Conservation (phyloP, 345 rosid species). For the Cardamine chenopodiifolia region DNA sequence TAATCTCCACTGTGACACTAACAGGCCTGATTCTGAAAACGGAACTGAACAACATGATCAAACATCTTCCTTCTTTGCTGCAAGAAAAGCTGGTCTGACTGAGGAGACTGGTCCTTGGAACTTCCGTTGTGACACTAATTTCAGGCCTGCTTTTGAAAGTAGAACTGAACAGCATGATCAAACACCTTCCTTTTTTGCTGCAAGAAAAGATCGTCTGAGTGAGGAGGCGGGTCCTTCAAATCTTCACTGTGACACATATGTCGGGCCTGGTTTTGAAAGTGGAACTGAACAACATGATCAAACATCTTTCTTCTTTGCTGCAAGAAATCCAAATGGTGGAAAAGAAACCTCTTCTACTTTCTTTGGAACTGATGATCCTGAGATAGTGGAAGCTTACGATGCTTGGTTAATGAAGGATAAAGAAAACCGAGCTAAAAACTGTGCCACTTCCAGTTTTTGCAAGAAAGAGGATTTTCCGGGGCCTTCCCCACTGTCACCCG, state of each 20-base stretch:
- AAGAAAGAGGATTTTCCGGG: slow-evolving; percentile 29
- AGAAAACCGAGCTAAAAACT: slow-evolving; percentile 22
- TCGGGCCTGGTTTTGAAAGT: slow-evolving; percentile 21
- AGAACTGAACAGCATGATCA: slow-evolving; percentile 30
- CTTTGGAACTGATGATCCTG: slow-evolving; percentile 30
- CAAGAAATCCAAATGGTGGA: slow-evolving; percentile 34
- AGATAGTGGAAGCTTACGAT: slow-evolving; percentile 15
- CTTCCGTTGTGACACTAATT: not conserved
- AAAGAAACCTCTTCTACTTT: slow-evolving; percentile 34
- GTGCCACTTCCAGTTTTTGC: slow-evolving; percentile 8
- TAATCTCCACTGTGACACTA: not conserved
- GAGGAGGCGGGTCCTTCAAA: slow-evolving; percentile 33
- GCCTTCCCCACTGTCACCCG: slow-evolving; percentile 31
- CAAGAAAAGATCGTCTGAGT: slow-evolving; percentile 37
- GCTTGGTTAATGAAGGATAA: slow-evolving; percentile 28
- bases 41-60: slow-evolving; percentile 32
- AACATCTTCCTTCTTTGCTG: slow-evolving; percentile 30
- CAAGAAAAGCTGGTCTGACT: not conserved
- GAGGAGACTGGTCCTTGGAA: not conserved
- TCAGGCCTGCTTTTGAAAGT: slow-evolving; percentile 29
- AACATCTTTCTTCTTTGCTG: too few species aligned
- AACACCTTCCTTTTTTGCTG: slow-evolving; percentile 26
- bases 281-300: slow-evolving; percentile 36
- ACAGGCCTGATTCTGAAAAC: slow-evolving; percentile 32
- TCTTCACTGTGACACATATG: slow-evolving; percentile 11